A percentile compares a stretch with the other conserved stretches of the same genome.
Evolutionary conservation across 306 rosid species (phyloP).

Genomic region (Herpetospermum pedunculosum): DNA sequence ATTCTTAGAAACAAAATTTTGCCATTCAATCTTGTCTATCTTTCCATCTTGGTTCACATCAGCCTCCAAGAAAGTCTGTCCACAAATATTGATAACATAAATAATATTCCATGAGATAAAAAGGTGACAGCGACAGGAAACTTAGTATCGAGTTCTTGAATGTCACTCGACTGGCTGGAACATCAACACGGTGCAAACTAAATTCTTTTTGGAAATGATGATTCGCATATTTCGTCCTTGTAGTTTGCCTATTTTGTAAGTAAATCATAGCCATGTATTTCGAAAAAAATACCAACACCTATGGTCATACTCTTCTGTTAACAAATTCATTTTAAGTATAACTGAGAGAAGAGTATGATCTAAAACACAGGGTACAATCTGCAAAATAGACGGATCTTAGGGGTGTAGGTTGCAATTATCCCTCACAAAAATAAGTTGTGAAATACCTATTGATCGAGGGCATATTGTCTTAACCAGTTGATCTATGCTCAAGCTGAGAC

Average conservation of each 20-base stretch:
- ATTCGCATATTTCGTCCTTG: neutral
- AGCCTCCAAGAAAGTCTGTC: slow-evolving; percentile 81
- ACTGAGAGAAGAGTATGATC: neutral
- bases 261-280: neutral
- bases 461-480: no score
- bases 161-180: neutral
- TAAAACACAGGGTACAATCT: neutral
- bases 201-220: neutral
- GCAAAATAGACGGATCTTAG: neutral
- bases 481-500: no score
- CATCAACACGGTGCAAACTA: neutral
- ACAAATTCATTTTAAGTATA: neutral
- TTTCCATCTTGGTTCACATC: slow-evolving; percentile 81
- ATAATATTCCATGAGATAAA: neutral
- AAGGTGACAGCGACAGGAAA: neutral
- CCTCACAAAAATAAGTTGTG: no score
- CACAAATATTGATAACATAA: neutral
- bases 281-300: neutral
- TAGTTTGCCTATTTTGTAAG: neutral
- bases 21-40: slow-evolving; percentile 78
- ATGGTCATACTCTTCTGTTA: neutral
- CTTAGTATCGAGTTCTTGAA: neutral
- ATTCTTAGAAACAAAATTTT: slow-evolving; percentile 48
- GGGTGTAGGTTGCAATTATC: neutral
- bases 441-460: no score